phyloP scores from a whole-genome alignment of 345 rosid genomes.

The Gossypium australe region DNA sequence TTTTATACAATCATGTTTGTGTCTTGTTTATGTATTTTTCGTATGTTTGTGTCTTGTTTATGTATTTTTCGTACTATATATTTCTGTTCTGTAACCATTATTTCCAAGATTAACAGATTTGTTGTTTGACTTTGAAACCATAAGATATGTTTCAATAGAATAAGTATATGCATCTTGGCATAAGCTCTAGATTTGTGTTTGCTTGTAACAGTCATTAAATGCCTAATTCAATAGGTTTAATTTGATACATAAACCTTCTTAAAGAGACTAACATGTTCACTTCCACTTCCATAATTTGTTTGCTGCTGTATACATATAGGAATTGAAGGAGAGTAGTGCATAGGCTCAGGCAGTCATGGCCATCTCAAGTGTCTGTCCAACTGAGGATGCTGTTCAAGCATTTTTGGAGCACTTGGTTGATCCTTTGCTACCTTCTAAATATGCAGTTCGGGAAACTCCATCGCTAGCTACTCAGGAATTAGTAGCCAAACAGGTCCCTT shows the following conservation, averaged over 20 bases:
- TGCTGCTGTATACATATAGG: background rate
- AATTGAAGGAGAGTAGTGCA: background rate
- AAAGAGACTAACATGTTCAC: background rate
- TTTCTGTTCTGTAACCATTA: background rate
- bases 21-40: background rate
- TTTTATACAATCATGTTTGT: background rate
- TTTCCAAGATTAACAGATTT: background rate
- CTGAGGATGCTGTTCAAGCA: slow-evolving; percentile 60
- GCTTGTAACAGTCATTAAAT: background rate
- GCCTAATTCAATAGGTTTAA: background rate
- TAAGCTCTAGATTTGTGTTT: background rate
- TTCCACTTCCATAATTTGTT: background rate
- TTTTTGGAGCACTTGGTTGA: slow-evolving; percentile 59
- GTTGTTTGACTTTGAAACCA: background rate
- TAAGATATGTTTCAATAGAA: background rate
- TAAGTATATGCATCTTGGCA: background rate
- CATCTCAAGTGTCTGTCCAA: slow-evolving; percentile 39
- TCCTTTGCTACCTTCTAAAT: slow-evolving; percentile 52
- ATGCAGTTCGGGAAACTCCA: slow-evolving; percentile 23
- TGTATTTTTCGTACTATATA: background rate
- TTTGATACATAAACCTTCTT: background rate
- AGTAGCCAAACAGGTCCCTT: slow-evolving; percentile 67
- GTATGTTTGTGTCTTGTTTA: background rate
- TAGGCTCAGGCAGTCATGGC: slow-evolving; percentile 16
- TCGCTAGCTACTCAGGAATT: slow-evolving; percentile 33